Evolutionary conservation across 768 basidiomycete genomes (phyloP).

Genomic region (Coprinopsis strossmayeri): DNA sequence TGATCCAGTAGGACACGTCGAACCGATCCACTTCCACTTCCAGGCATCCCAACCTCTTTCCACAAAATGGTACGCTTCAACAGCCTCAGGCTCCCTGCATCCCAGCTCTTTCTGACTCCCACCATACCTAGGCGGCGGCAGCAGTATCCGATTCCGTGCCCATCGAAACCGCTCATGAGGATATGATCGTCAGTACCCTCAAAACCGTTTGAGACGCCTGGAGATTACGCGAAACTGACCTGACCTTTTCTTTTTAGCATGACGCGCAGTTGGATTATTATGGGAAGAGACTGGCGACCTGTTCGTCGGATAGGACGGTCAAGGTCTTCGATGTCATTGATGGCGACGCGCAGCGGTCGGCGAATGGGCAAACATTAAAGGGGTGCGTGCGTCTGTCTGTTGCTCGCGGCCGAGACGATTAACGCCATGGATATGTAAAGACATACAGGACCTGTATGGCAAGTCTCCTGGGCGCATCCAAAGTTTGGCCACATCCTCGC

Average conservation of each 20-base stretch:
- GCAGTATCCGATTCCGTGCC: conserved; percentile 64
- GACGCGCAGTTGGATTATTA: conserved; percentile 99
- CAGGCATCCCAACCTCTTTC: background rate
- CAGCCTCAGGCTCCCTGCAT: background rate
- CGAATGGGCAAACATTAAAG: conserved; percentile 66
- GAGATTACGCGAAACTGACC: conserved; percentile 1
- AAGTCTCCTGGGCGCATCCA: conserved; percentile 97
- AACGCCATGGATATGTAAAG: conserved; percentile 31
- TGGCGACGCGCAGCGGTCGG: conserved; percentile 65
- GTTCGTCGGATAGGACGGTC: conserved; percentile 92
- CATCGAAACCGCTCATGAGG: conserved; percentile 95
- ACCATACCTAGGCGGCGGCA: conserved; percentile 34
- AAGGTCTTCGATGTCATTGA: conserved; percentile 94
- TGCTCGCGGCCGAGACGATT: background rate
- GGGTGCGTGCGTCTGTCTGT: conserved; percentile 43
- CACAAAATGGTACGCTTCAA: background rate
- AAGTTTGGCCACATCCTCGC: conserved; percentile 96
- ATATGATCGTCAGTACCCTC: conserved; percentile 81
- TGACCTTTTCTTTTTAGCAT: conserved; percentile 50
- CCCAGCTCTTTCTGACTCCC: background rate
- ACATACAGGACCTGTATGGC: conserved; percentile 97
- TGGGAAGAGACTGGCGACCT: conserved; percentile 93
- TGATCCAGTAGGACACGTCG: background rate
- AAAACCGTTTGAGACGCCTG: conserved; percentile 2
- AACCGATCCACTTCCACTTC: no score